Evolutionary conservation across 176 grass and related monocot species (phyloP).

Genomic region (Cenchrus fungigraminus): DNA sequence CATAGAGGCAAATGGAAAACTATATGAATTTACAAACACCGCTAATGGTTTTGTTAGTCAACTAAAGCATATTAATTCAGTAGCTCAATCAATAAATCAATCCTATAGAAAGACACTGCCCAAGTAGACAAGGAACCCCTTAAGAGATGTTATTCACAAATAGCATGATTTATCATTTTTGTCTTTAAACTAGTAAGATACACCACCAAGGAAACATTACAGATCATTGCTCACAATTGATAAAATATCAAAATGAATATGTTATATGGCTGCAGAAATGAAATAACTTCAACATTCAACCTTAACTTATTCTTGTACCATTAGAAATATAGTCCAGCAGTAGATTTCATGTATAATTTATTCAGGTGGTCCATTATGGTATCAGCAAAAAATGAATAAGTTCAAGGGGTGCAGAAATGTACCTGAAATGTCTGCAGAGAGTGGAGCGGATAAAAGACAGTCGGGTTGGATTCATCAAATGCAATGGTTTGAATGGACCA

Average conservation of each 20-base stretch:
- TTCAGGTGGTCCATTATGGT: not conserved
- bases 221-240: not conserved
- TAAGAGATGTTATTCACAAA: constrained; percentile 4
- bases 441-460: constrained; percentile 82
- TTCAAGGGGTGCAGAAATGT: constrained; percentile 9
- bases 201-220: not conserved
- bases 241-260: constrained; percentile 1
- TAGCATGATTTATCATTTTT: not conserved
- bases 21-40: not conserved
- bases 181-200: not conserved
- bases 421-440: constrained; percentile 93
- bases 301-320: constrained; percentile 15
- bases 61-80: not conserved
- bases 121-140: not conserved
- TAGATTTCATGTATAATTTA: not conserved
- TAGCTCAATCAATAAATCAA: not conserved
- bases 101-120: not conserved
- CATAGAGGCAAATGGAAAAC: not conserved
- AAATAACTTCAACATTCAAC: constrained; percentile 1
- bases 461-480: constrained; percentile 87
- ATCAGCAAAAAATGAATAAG: constrained; percentile 1
- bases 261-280: not conserved
- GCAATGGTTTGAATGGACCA: constrained; percentile 95
- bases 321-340: not conserved
- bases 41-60: not conserved